Base-by-base conservation (phyloP, 140 eudicot genomes). In the Cichorium intybus region DNA sequence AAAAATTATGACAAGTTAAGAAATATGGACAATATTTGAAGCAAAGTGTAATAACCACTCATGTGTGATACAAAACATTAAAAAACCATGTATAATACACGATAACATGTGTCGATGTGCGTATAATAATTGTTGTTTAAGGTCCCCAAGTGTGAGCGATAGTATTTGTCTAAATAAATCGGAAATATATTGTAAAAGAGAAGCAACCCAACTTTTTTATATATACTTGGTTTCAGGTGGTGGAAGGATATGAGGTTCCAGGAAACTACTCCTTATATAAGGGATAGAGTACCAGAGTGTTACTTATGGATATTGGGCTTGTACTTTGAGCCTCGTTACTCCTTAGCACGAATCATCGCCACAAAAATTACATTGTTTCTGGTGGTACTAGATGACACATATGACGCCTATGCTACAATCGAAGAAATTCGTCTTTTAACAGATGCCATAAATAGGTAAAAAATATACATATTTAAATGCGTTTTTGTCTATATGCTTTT, bases 371-470 rank as follows among this genome's bases (percentile, higher is more conserved):
- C 73, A 1, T 18, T 43, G 35, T 62, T 66, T 16, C 64, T 66
- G 2, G 52, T 74, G n/a, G 68, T 74, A 15, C 45, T 74, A 37
- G 79, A 74, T 66, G 79, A 74, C 45, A 74, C 79, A 2, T 66
- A 58, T 28, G 74, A 74, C 6, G 64, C 79, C 0, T 56, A 57
- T 37, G 79, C 69, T 24, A 74, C 79, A 17, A 50, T 74, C 6
- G 69, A 66, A 18, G 79, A 74, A 62, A 41, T 66, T 18, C 73
- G 62, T 10, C 68, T 64, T 64, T 46, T 58, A 66, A 75, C 73
- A 0, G 72, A 66, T 66, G 79, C 79, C 15, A 50, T 74, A 51
- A 66, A 66, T 24, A 58, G 56, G 79, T 74, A 64, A 39, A 31
- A 34, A 31, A 16, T 5, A 1, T 17, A 69, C 4, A 47, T 1